These are phyloP conservation scores for Ananas comosus DNA, from an alignment of 176 grass and related monocot species.

Conservation along the genomic window DNA sequence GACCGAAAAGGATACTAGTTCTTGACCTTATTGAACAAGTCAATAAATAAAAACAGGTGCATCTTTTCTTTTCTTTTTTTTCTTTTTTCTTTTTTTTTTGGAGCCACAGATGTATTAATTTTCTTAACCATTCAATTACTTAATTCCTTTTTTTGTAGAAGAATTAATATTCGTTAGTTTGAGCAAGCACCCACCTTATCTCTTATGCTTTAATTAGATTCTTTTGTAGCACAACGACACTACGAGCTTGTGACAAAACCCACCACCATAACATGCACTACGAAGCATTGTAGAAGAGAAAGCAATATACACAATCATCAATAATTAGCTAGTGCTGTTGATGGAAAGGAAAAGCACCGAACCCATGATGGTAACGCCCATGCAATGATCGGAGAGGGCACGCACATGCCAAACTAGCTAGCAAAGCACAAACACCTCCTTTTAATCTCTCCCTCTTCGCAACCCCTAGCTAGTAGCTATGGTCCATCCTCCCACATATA, in stretches of 20 bases:
- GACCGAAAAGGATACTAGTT: too few relatives aligned
- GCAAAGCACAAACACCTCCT: conserved; percentile 15
- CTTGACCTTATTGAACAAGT: too few relatives aligned
- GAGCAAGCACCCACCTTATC: too few relatives aligned
- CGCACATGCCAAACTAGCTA: conserved; percentile 8
- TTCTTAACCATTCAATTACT: too few relatives aligned
- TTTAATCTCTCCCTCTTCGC: not conserved
- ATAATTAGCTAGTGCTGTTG: not conserved
- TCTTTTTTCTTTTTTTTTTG: too few relatives aligned
- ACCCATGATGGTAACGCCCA: conserved; percentile 19
- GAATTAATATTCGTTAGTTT: too few relatives aligned
- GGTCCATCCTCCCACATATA: not conserved
- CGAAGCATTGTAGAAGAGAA: not conserved
- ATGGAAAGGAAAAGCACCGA: conserved; percentile 9
- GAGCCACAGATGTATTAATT: too few relatives aligned
- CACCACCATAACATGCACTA: not conserved
- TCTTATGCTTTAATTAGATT: too few relatives aligned
- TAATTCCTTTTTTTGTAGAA: too few relatives aligned
- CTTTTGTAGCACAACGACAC: too few relatives aligned
- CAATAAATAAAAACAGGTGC: too few relatives aligned
- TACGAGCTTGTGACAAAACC: not conserved
- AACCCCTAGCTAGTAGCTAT: not conserved
- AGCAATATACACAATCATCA: not conserved
- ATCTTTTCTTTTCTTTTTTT: too few relatives aligned
- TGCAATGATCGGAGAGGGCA: not conserved